Percentiles rank a stretch among this genome's conserved stretches.
Evolutionary conservation across 345 rosid genomes (phyloP).

Genomic region (Eucalyptus paniculata): DNA sequence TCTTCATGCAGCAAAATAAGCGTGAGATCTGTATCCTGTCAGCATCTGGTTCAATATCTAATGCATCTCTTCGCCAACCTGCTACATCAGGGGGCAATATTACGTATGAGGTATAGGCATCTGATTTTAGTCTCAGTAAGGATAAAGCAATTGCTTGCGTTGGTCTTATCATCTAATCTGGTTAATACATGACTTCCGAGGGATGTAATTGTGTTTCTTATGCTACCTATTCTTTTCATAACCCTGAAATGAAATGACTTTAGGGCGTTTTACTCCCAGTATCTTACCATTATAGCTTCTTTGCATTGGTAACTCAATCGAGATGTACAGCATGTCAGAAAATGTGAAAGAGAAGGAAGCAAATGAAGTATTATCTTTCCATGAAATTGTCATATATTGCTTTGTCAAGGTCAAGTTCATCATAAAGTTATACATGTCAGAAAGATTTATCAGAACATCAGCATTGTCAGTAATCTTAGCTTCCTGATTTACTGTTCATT

Average conservation of each 20-base stretch:
- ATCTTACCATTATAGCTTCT: background rate
- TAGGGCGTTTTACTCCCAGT: background rate
- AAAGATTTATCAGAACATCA: background rate
- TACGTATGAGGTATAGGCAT: conserved; percentile 51
- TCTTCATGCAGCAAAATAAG: conserved; percentile 67
- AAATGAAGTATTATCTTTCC: background rate
- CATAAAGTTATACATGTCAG: background rate
- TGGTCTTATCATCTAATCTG: background rate
- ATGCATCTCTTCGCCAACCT: conserved; percentile 70
- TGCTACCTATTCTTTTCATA: background rate
- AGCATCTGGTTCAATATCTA: conserved; percentile 79
- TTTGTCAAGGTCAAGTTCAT: background rate
- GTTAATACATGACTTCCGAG: background rate
- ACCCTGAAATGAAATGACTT: background rate
- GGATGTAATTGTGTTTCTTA: background rate
- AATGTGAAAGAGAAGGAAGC: background rate
- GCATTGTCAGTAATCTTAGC: background rate
- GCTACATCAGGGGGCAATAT: conserved; percentile 72
- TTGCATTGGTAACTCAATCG: background rate
- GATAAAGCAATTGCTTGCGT: background rate
- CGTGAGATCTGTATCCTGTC: conserved; percentile 78
- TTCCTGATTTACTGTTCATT: background rate
- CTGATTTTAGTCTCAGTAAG: background rate
- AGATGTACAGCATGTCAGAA: background rate
- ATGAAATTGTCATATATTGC: background rate